Conservation (phyloP, 345 rosid genomes). For the Cardamine occulta region DNA sequence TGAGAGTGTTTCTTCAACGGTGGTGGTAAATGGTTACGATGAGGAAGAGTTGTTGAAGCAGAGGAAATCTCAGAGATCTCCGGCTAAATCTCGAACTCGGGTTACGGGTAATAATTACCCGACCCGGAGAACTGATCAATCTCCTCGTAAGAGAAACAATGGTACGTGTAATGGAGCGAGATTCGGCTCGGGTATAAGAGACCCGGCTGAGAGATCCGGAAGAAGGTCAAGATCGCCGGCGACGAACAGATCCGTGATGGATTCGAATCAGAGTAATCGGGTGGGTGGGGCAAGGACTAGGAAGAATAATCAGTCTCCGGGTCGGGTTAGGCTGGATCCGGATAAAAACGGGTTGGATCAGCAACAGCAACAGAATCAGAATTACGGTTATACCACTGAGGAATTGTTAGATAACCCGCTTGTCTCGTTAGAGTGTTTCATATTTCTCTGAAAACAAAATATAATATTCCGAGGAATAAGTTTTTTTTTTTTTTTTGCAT, state of each 20-base stretch:
- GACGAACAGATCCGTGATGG: constrained; percentile 55
- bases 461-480: background rate
- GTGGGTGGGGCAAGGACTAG: constrained; percentile 59
- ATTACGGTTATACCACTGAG: constrained; percentile 36
- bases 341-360: constrained; percentile 32
- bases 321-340: constrained; percentile 54
- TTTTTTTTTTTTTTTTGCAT: background rate
- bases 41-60: constrained; percentile 50
- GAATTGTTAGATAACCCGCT: constrained; percentile 82
- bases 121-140: constrained; percentile 54
- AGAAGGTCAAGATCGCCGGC: constrained; percentile 77
- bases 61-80: constrained; percentile 55
- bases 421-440: constrained; percentile 88
- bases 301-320: constrained; percentile 64
- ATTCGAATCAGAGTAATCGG: constrained; percentile 39
- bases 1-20: constrained; percentile 65
- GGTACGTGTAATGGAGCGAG: constrained; percentile 36
- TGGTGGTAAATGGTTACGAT: constrained; percentile 43
- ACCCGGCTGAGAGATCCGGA: constrained; percentile 69
- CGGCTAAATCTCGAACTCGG: constrained; percentile 55
- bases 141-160: constrained; percentile 53
- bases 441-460: constrained; percentile 57
- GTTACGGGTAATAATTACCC: constrained; percentile 53
- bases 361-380: background rate
- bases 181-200: constrained; percentile 48